Evolutionary conservation across 73 alveolate genomes (phyloP), one percentile per base, ranked within the genome.

Genomic region (Symbiodinium pilosum): DNA sequence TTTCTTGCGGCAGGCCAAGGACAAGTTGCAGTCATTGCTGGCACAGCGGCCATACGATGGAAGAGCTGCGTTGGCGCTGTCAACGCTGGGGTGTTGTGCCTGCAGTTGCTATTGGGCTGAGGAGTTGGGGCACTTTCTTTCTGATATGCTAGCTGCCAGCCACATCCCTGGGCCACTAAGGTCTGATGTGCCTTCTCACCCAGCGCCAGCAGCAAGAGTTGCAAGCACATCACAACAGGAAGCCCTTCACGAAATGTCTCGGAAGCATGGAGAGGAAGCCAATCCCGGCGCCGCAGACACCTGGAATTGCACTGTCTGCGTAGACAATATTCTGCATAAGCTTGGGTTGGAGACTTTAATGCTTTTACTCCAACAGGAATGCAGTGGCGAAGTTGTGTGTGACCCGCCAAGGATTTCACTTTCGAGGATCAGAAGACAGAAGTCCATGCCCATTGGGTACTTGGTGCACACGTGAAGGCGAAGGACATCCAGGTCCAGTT

Each of bases 381-480:
- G 73, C 73, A 5, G 73, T 54, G 73, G 32, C 20, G 73, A 54
- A 30, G 32, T 24, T n/a, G 4, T 6, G 32, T 41, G 4, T 14
- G 9, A 39, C 2, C 36, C 12, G 91, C n/a, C 34, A 20, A 43
- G n/a, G 68, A 87, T 26, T 87, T 87, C 59, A 75, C 39, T 28
- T n/a, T 87, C 43, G 94, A 87, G 41, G 94, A 87, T 38, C 94
- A 87, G 43, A 54, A 26, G 84, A 81, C 69, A n/a, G 94, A 87
- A 39, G 94, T 87, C 42, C 94, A 87, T 34, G 94, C 94, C 21
- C 84, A 54, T 38, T 87, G 94, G 94, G 73, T 81, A 26, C 94
- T 87, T 14, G 81, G 41, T 8, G 21, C 81, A 2, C 32, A 28
- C 38, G 20, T 32, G 81, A 64, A 64, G 38, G 81, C 81, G 30